phyloP scores from a whole-genome alignment of 2,329 filamentous ascomycete genomes.

The Dryadomyces quercus-mongolicae region DNA sequence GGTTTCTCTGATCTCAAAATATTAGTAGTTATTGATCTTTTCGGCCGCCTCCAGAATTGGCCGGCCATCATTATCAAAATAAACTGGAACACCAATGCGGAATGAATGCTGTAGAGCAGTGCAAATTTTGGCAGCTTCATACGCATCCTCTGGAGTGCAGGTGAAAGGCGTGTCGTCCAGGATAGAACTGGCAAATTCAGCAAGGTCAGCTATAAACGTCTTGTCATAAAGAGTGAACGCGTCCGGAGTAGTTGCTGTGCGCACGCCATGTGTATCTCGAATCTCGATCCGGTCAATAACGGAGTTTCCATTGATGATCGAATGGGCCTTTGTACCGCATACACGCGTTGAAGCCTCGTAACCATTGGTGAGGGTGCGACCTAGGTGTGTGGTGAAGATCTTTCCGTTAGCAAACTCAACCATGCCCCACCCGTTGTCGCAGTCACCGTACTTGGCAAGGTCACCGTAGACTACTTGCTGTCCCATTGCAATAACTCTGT shows the following conservation, averaged over 20 bases:
- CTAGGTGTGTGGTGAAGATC: slow-evolving; percentile 20
- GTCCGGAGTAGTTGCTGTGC: slow-evolving; percentile 6
- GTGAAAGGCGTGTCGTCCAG: slow-evolving; percentile 6
- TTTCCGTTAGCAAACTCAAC: slow-evolving; percentile 25
- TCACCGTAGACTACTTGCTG: slow-evolving; percentile 20
- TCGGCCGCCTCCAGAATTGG: slow-evolving; percentile 1
- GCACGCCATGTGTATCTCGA: slow-evolving; percentile 6
- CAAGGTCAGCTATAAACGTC: slow-evolving; percentile 5
- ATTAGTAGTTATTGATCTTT: neutral
- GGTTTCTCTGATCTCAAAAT: neutral
- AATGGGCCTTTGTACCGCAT: slow-evolving; percentile 19
- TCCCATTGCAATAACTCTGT: slow-evolving; percentile 18
- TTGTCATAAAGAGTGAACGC: slow-evolving; percentile 3
- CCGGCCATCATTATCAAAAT: slow-evolving; percentile 16
- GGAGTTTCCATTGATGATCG: slow-evolving; percentile 6
- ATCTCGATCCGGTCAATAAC: slow-evolving; percentile 7
- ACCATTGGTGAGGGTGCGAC: slow-evolving; percentile 22
- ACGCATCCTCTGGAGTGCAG: slow-evolving; percentile 5
- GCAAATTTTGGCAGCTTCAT: slow-evolving; percentile 7
- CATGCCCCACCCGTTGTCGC: slow-evolving; percentile 22
- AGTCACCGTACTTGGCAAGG: slow-evolving; percentile 16
- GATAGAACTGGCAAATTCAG: slow-evolving; percentile 4
- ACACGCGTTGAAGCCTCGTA: slow-evolving; percentile 22
- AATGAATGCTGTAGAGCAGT: slow-evolving; percentile 13
- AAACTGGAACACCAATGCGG: slow-evolving; percentile 14